phyloP scores from a whole-genome alignment of 352 stramenopile species.

The Phytophthora melonis region DNA sequence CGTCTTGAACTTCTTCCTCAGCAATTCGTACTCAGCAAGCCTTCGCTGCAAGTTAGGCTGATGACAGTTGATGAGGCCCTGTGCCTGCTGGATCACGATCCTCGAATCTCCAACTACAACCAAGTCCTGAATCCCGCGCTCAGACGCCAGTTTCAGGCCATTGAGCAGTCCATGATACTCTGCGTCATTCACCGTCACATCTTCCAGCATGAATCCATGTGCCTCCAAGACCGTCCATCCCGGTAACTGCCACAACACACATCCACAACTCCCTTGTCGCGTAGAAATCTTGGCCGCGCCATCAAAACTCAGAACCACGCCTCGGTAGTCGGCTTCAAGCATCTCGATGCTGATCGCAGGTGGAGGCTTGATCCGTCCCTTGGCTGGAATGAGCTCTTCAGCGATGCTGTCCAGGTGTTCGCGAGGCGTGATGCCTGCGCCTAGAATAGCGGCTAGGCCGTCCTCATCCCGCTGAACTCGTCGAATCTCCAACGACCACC shows the following conservation, averaged over 20 bases:
- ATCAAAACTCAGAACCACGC: constrained; percentile 19
- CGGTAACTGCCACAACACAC: too few relatives aligned
- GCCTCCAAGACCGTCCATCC: too few relatives aligned
- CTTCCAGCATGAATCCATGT: too few relatives aligned
- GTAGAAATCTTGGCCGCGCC: constrained; percentile 12
- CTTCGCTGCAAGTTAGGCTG: constrained; percentile 11
- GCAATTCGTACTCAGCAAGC: neutral
- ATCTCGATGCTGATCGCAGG: constrained; percentile 11
- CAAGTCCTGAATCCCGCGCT: neutral
- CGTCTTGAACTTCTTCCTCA: constrained; percentile 3
- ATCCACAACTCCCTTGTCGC: neutral
- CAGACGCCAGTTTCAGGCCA: neutral
- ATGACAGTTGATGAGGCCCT: constrained; percentile 13
- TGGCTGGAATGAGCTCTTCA: constrained; percentile 11
- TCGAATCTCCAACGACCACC: constrained; percentile 8
- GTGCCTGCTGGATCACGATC: constrained; percentile 9
- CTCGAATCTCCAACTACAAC: neutral
- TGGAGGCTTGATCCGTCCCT: constrained; percentile 6
- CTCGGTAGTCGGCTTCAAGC: constrained; percentile 4
- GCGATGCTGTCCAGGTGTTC: constrained; percentile 12
- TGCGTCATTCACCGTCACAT: constrained; percentile 19
- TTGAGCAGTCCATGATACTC: constrained; percentile 10
- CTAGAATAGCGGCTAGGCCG: constrained; percentile 11
- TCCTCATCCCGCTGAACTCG: constrained; percentile 6
- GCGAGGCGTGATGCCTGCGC: constrained; percentile 14